Conservation (phyloP, 805 yeast species). For the Starmerella scarabaei region DNA sequence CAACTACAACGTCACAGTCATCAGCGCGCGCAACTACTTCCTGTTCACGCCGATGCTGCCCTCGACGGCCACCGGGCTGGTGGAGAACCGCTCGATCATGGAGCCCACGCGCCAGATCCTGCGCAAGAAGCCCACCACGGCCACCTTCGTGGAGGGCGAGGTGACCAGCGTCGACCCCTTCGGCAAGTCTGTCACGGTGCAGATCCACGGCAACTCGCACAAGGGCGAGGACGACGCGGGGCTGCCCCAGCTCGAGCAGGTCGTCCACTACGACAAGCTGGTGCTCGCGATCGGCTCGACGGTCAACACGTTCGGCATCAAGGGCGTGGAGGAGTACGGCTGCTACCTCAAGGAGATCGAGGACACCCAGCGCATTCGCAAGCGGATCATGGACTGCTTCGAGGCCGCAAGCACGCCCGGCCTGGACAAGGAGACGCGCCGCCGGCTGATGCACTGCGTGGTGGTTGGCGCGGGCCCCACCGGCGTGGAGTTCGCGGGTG, state of each 20-base stretch:
- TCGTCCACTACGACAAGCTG: conserved; percentile 64
- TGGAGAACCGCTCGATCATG: conserved; percentile 77
- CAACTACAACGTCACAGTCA: conserved; percentile 74
- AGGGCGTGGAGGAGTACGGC: conserved; percentile 80
- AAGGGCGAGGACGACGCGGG: conserved; percentile 24
- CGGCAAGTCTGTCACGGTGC: conserved; percentile 49
- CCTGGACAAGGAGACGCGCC: conserved; percentile 57
- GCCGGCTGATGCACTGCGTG: conserved; percentile 71
- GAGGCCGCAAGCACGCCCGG: conserved; percentile 77
- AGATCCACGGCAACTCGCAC: conserved; percentile 23
- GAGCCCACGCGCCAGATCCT: conserved; percentile 86
- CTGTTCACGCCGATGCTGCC: conserved; percentile 93
- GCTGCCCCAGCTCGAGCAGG: conserved; percentile 32
- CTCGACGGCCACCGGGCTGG: conserved; percentile 87
- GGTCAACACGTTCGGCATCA: conserved; percentile 87
- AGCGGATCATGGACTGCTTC: conserved; percentile 69
- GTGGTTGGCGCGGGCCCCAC: conserved; percentile 99
- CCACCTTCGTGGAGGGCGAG: conserved; percentile 84
- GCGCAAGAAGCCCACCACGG: conserved; percentile 55
- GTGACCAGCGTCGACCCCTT: conserved; percentile 71
- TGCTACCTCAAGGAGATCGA: conserved; percentile 79
- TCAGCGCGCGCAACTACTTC: conserved; percentile 91
- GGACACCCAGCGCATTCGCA: conserved; percentile 75
- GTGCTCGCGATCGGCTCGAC: conserved; percentile 92
- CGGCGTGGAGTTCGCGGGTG: conserved; percentile 96